phyloP scores from a whole-genome alignment of 2,329 filamentous ascomycete species.

The Myriosclerotinia scirpicola region DNA sequence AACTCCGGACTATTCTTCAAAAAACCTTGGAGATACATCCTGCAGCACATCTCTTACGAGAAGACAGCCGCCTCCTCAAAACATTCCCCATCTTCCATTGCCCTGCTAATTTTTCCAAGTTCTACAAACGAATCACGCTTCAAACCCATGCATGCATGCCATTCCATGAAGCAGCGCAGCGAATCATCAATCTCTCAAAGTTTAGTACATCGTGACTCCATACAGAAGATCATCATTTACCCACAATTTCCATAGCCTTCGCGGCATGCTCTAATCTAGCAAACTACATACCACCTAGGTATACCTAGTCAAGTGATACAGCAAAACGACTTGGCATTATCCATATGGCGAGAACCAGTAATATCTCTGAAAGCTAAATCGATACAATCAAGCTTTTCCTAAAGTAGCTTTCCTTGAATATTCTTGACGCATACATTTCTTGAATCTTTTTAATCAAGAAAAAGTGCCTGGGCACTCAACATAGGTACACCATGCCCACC shows the following conservation, averaged over 20 bases:
- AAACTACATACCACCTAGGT: too few relatives aligned
- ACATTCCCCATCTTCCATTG: background rate
- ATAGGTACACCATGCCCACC: too few relatives aligned
- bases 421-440: too few relatives aligned
- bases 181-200: background rate
- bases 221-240: background rate
- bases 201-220: background rate
- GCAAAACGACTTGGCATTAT: background rate
- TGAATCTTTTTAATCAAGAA: too few relatives aligned
- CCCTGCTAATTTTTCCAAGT: rapidly evolving
- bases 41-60: background rate
- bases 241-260: background rate
- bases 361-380: background rate
- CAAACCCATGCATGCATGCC: too few relatives aligned
- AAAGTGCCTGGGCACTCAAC: too few relatives aligned
- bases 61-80: background rate
- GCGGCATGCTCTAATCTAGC: background rate
- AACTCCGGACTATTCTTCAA: background rate
- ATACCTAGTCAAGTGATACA: background rate
- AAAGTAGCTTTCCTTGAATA: too few relatives aligned
- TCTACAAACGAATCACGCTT: background rate
- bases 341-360: background rate
- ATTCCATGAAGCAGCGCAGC: background rate
- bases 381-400: background rate
- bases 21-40: too few relatives aligned